Conservation (phyloP, 108 stramenopile genomes). For the Epithemia pelagica region DNA sequence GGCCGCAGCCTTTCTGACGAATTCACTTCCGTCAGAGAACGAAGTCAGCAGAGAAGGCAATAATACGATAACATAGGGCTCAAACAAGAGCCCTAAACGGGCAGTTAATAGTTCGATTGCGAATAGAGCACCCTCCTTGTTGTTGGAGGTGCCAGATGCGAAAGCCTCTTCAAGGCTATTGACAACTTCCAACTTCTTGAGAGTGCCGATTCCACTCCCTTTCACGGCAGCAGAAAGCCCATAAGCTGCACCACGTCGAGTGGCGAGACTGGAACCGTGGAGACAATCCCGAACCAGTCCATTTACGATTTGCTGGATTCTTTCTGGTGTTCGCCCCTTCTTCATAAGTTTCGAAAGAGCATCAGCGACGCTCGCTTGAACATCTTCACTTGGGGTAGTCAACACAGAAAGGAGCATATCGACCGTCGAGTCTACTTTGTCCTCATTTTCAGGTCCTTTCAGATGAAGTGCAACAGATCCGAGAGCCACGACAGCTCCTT, state of each 20-base stretch:
- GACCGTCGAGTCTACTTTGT: constrained; percentile 71
- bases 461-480: constrained; percentile 84
- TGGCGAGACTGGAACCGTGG: constrained; percentile 50
- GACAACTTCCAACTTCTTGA: constrained; percentile 92
- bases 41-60: constrained; percentile 91
- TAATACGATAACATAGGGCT: constrained; percentile 97
- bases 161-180: constrained; percentile 82
- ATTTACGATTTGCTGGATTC: constrained; percentile 59
- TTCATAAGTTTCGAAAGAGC: constrained; percentile 81
- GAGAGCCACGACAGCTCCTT: constrained; percentile 81
- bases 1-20: constrained; percentile 89
- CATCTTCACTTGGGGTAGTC: constrained; percentile 79
- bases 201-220: constrained; percentile 92
- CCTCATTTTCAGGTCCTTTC: constrained; percentile 61
- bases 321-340: constrained; percentile 69
- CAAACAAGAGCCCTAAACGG: constrained; percentile 92
- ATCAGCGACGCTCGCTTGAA: constrained; percentile 78
- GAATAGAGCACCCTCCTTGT: constrained; percentile 94
- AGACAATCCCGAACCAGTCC: constrained; percentile 59
- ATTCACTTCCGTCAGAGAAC: constrained; percentile 89
- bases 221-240: constrained; percentile 97
- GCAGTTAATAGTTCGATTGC: constrained; percentile 89
- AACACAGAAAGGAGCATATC: constrained; percentile 75
- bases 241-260: constrained; percentile 88
- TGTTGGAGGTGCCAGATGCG: constrained; percentile 40